These are phyloP conservation scores for Cyberlindnera japonica DNA, from an alignment of 805 yeast species.

Conservation along the genomic window DNA sequence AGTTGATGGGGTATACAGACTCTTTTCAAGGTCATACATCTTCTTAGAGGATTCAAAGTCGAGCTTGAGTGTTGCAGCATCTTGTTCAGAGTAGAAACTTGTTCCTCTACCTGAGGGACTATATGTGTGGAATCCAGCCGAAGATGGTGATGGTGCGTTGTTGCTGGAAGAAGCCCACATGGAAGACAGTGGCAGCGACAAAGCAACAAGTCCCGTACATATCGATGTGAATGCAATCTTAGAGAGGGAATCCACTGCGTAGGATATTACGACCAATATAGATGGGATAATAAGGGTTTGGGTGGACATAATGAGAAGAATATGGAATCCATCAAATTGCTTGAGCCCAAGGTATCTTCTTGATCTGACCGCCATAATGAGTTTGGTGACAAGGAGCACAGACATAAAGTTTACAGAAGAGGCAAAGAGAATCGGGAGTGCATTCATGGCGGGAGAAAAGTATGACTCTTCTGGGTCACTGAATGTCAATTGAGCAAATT, in stretches of 20 bases:
- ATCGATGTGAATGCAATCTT: conserved; percentile 45
- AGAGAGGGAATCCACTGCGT: conserved; percentile 33
- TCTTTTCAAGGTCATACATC: conserved; percentile 15
- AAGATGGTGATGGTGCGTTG: conserved; percentile 40
- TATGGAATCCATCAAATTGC: conserved; percentile 81
- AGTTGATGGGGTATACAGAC: conserved; percentile 32
- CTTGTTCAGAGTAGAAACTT: conserved; percentile 18
- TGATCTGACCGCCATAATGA: conserved; percentile 62
- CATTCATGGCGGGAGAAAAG: conserved; percentile 42
- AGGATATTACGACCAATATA: conserved; percentile 55
- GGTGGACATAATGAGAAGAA: conserved; percentile 71
- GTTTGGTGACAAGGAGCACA: conserved; percentile 56
- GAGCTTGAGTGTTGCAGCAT: conserved; percentile 12
- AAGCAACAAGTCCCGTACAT: conserved; percentile 57
- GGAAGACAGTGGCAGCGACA: conserved; percentile 78
- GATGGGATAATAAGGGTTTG: conserved; percentile 85
- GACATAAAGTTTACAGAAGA: conserved; percentile 64
- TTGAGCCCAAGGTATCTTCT: conserved; percentile 74
- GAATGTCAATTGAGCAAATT: conserved; percentile 37
- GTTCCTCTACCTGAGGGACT: conserved; percentile 18
- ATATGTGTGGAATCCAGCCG: conserved; percentile 24
- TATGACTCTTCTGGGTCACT: conserved; percentile 21
- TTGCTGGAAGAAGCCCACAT: conserved; percentile 83
- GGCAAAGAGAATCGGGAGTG: conserved; percentile 62
- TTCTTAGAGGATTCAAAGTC: conserved; percentile 4